Evolutionary conservation across 2,329 filamentous ascomycete genomes (phyloP).

Genomic region (Alternaria burnsii): DNA sequence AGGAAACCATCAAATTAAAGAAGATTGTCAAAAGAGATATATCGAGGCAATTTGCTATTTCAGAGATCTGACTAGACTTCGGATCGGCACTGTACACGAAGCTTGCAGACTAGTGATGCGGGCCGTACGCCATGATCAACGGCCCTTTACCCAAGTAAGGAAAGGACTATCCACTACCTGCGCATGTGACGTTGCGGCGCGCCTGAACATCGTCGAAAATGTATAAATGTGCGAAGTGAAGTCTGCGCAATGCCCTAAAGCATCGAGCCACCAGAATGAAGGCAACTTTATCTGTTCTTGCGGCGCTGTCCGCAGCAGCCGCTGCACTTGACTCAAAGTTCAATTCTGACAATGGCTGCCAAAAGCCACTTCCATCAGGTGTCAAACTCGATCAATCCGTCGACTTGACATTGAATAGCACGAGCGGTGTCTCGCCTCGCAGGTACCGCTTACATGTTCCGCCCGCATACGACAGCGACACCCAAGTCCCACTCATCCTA

Average conservation of each 20-base stretch:
- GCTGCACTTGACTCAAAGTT: neutral
- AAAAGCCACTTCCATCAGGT: slow-evolving; percentile 29
- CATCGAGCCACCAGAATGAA: neutral
- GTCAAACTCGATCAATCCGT: slow-evolving; percentile 33
- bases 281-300: neutral
- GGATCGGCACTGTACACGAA: neutral
- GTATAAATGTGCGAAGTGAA: neutral
- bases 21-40: neutral
- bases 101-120: neutral
- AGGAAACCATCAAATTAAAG: neutral
- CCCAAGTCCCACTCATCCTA: slow-evolving; percentile 55
- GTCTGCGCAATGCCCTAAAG: neutral
- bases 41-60: neutral
- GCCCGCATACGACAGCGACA: slow-evolving; percentile 49
- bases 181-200: slow-evolving; percentile 1
- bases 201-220: neutral
- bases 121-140: neutral
- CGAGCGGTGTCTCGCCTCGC: slow-evolving; percentile 41
- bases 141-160: neutral
- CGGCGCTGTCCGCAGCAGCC: neutral
- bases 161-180: neutral
- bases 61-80: neutral
- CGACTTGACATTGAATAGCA: slow-evolving; percentile 37
- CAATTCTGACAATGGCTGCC: slow-evolving; percentile 12
- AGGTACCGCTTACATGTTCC: slow-evolving; percentile 53